Evolutionary conservation across 495 filamentous ascomycete genomes (phyloP).

Genomic region (Rusavskia elegans): DNA sequence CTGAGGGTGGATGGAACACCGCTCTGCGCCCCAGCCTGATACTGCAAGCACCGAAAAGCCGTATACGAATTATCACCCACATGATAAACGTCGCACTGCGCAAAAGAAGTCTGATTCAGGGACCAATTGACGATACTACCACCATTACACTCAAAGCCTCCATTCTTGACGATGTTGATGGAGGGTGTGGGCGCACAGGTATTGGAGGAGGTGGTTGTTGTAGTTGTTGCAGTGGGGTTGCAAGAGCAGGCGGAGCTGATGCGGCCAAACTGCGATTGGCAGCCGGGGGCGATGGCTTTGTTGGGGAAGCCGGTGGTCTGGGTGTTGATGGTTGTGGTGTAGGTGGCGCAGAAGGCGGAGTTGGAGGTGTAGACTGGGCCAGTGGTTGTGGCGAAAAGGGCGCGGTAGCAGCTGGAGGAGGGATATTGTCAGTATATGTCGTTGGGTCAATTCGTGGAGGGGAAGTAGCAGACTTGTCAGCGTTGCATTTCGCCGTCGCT

Average conservation of each 20-base stretch:
- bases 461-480: no score
- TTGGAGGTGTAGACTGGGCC: not conserved
- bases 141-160: not conserved
- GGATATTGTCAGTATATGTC: no score
- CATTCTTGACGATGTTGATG: not conserved
- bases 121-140: no score
- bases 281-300: not conserved
- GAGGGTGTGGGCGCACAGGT: not conserved
- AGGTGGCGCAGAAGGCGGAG: conserved; percentile 1
- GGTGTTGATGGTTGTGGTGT: conserved; percentile 1
- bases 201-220: not conserved
- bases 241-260: conserved; percentile 2
- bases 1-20: not conserved
- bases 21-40: no score
- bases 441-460: no score
- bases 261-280: not conserved
- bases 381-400: not conserved
- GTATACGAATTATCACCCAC: no score
- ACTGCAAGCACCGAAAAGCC: no score
- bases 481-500: no score
- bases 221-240: not conserved
- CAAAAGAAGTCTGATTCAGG: no score
- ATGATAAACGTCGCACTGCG: no score
- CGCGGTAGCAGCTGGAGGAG: not conserved
- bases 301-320: not conserved